Evolutionary conservation across 2,329 filamentous ascomycete species (phyloP).

Genomic region (Colletotrichum phormii): DNA sequence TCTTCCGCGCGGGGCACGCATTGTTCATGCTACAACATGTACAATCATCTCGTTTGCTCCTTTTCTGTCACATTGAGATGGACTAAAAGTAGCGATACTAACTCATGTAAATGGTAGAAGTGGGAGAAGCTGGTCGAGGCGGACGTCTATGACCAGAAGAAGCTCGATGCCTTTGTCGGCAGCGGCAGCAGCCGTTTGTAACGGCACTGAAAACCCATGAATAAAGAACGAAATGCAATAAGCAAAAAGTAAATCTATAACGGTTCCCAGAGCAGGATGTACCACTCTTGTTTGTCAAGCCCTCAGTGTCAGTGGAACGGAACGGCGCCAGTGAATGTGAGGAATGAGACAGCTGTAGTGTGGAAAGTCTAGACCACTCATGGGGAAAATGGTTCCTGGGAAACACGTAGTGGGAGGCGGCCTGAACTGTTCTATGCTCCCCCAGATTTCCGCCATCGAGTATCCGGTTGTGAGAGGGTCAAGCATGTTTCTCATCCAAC

Average conservation of each 20-base stretch:
- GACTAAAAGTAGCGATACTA: too few species aligned
- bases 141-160: conserved; percentile 32
- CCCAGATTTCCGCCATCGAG: background rate
- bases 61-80: background rate
- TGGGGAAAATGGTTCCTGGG: background rate
- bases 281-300: background rate
- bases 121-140: conserved; percentile 35
- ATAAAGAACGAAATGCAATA: background rate
- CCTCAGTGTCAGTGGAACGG: background rate
- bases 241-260: too few species aligned
- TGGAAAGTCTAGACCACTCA: background rate
- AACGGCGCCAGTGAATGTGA: background rate
- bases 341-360: background rate
- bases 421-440: background rate
- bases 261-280: background rate
- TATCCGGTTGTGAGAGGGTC: background rate
- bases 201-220: background rate
- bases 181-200: conserved; percentile 11
- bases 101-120: background rate
- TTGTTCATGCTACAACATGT: too few species aligned
- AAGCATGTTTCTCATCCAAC: background rate
- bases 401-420: background rate
- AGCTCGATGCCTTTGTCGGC: conserved; percentile 29
- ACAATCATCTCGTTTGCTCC: too few species aligned
- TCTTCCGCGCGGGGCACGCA: too few species aligned